A percentile compares a stretch with the other conserved stretches of the same genome.
These are phyloP conservation scores for Stereocaulon alpinum DNA, from an alignment of 495 filamentous ascomycete species.

Conservation along the genomic window DNA sequence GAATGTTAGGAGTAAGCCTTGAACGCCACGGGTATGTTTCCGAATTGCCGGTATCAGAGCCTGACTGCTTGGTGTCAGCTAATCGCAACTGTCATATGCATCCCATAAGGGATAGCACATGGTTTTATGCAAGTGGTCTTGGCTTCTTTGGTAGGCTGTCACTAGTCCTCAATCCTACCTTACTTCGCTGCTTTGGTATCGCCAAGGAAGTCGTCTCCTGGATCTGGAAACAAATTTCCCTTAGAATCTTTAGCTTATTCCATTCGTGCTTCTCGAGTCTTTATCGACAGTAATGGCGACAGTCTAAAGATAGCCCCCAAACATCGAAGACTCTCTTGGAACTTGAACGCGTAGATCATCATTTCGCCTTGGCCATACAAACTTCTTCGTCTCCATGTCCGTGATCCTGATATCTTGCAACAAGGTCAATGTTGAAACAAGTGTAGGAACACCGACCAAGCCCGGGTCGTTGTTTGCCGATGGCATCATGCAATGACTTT, in stretches of 20 bases:
- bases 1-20: not conserved
- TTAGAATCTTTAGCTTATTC: not conserved
- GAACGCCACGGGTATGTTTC: conserved; percentile 6
- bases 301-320: conserved; percentile 13
- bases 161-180: not conserved
- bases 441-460: not conserved
- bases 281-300: conserved; percentile 1
- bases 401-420: not conserved
- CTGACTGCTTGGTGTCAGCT: not conserved
- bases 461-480: not conserved
- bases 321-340: not conserved
- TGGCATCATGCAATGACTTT: not conserved
- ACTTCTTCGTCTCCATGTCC: not conserved
- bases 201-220: not conserved
- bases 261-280: not conserved
- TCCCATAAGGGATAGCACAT: not conserved
- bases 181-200: not conserved
- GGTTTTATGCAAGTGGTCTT: not conserved
- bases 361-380: not conserved
- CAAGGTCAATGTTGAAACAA: not conserved
- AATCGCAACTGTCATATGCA: not conserved
- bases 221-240: conserved; percentile 1
- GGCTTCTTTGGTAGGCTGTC: not conserved
- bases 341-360: not conserved
- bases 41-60: not conserved